Conservation (phyloP, 192 early-diverging fungal species). For the Phycomyces nitens region DNA sequence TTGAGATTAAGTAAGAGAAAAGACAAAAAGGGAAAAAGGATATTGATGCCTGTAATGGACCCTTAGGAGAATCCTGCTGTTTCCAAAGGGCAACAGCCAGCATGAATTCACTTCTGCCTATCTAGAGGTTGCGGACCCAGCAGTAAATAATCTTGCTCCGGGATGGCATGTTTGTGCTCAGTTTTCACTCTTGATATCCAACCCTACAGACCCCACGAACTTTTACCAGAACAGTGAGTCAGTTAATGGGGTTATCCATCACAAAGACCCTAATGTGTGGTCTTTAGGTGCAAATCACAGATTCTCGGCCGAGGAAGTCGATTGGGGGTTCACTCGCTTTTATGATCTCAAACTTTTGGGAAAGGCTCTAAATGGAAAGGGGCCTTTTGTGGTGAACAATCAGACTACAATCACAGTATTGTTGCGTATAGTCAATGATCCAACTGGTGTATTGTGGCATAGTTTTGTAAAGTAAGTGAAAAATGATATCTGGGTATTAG, state of each 20-base stretch:
- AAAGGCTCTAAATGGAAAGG: conserved; percentile 33
- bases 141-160: conserved; percentile 30
- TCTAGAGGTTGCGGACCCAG: conserved; percentile 79
- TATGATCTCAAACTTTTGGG: conserved; percentile 53
- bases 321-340: conserved; percentile 95
- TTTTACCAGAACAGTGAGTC: conserved; percentile 50
- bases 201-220: conserved; percentile 63
- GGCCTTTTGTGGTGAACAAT: conserved; percentile 69
- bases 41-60: no score
- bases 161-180: conserved; percentile 83
- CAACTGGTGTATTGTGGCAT: conserved; percentile 93
- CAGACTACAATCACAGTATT: conserved; percentile 62
- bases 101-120: conserved; percentile 74
- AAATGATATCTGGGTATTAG: no score
- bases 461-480: conserved; percentile 72
- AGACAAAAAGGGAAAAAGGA: no score
- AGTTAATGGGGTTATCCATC: background rate
- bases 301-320: conserved; percentile 74
- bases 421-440: conserved; percentile 78
- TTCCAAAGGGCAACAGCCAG: conserved; percentile 84
- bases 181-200: conserved; percentile 77
- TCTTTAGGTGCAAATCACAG: conserved; percentile 69
- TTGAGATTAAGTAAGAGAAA: no score
- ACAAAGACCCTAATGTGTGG: background rate
- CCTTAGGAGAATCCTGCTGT: conserved; percentile 61